Evolutionary conservation across 169 alveolate genomes (phyloP), one percentile per base, ranked within the genome.

Genomic region (Toxoplasma gondii): DNA sequence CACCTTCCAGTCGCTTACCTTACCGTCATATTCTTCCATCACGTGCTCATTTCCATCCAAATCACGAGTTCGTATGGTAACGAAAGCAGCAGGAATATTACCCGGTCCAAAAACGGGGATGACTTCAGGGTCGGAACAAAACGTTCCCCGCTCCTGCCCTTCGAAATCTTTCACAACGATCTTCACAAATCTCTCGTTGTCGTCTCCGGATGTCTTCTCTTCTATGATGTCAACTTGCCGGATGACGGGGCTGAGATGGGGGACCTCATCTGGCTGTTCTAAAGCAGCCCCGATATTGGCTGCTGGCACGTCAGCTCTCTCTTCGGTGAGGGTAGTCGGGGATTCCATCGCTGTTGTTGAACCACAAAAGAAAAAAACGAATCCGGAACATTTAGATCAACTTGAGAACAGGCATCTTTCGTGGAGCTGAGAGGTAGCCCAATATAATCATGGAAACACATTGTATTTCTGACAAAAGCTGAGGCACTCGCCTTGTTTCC

Each of bases 1-100:
- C 27, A 9, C 22, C 22, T 49, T 49, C 0, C 58, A 49, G 58
- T 9, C 58, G 34, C 16, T 19, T 38, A 74, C 84, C 84, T 38
- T 74, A n/a, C 84, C 84, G 45, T 74, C 84, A 34, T n/a, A 74
- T 38, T 74, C 84, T 41, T n/a, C 84, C 84, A 74, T 74, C 27
- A 74, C 4, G 44, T 74, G 84, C 5, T 74, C 84, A 4, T 24
- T 34, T 34, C 45, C 49, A 34, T 74, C 84, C 49, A 74, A 44
- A 38, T 74, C 84, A 24, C 84, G 44, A 0, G 84, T 44, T 36
- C 49, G 45, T 36, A 74, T 74, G 84, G 39, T 27, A 38, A 16
- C 34, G 45, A 74, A 74, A 34, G 29, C 44, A 38, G 49, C 41
- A 38, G 84, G 84, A 74, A 74, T 74, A 36, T 7, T n/a, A 17